Evolutionary conservation across 495 filamentous ascomycete genomes (phyloP).

Genomic region (Aspergillus cavernicola): DNA sequence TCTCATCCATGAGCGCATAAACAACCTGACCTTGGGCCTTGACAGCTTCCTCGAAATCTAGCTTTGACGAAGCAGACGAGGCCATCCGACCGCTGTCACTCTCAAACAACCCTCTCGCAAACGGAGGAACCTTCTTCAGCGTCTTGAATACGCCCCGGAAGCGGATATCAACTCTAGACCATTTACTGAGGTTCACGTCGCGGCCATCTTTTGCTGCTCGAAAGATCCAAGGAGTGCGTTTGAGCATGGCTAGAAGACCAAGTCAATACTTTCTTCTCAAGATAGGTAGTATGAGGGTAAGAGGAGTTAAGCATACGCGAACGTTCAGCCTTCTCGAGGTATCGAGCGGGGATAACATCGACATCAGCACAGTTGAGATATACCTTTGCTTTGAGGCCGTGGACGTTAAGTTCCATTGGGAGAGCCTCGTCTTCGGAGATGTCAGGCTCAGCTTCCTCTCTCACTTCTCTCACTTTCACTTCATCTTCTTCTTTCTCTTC

Average conservation of each 20-base stretch:
- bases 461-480: not conserved
- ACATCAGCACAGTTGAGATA: constrained; percentile 20
- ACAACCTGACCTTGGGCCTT: constrained; percentile 25
- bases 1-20: constrained; percentile 31
- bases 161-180: constrained; percentile 28
- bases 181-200: constrained; percentile 17
- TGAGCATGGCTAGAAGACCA: constrained; percentile 3
- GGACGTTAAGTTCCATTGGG: constrained; percentile 18
- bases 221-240: constrained; percentile 28
- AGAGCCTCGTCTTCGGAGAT: not conserved
- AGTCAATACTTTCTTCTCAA: not conserved
- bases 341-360: constrained; percentile 24
- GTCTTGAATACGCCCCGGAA: constrained; percentile 29
- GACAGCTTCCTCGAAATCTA: constrained; percentile 3
- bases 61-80: not conserved
- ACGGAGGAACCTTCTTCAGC: constrained; percentile 24
- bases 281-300: no score
- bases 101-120: constrained; percentile 21
- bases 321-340: constrained; percentile 19
- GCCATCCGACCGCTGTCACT: constrained; percentile 8
- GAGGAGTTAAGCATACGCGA: constrained; percentile 24
- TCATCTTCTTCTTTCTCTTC: not conserved
- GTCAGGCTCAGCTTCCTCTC: not conserved
- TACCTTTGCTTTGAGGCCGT: constrained; percentile 23
- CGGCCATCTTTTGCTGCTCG: constrained; percentile 20